Base-by-base conservation (phyloP, 495 filamentous ascomycete genomes). In the Aspergillus homomorphus region DNA sequence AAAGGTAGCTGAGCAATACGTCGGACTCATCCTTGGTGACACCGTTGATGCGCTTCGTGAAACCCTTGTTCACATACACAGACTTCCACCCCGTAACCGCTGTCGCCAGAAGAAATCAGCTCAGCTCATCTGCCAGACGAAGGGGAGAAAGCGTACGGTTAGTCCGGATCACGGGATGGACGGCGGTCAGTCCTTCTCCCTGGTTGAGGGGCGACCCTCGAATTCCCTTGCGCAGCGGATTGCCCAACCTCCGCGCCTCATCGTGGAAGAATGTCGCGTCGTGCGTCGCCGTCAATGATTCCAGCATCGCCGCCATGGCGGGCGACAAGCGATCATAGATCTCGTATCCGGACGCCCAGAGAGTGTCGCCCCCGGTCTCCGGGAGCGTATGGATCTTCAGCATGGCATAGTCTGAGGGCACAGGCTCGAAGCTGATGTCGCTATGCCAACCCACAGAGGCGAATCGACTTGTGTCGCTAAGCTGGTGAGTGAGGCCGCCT, bases 11-110 rank as follows among this genome's bases (percentile, higher is more conserved):
- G 49, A 74, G 54, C 15, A 74, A 59, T 53, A 70, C 57, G 45
- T 71, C 68, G 10, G 70, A 73, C 45, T 77, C 74, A 19, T 65
- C 62, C 23, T 66, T 61, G 20, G 62, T 72, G 10, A 77, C 63
- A 5, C 80, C 89, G 68, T 91, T 83, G 72, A 92, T 87, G 9
- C 77, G 67, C 61, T 81, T 70, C 1, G 84, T 76, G 71, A 89
- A 86, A 14, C 77, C 77, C 45, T 85, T 85, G 23, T 87, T 79
- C 1, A 81, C 85, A 64, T 85, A 92, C 15, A 93, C 73, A 4
- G 72, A 79, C 68, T 89, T 90, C 88, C 89, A 92, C 2, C 89
- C 89, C 0, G 89, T 90, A 0, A 91, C 85, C 1, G 73, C 67
- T 87, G 42, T 38, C 1, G 7, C 21, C n/a, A 12, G 18, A 41